Base-by-base conservation (phyloP, 2,329 filamentous ascomycete genomes). In the Arthrobotrys sinensis region DNA sequence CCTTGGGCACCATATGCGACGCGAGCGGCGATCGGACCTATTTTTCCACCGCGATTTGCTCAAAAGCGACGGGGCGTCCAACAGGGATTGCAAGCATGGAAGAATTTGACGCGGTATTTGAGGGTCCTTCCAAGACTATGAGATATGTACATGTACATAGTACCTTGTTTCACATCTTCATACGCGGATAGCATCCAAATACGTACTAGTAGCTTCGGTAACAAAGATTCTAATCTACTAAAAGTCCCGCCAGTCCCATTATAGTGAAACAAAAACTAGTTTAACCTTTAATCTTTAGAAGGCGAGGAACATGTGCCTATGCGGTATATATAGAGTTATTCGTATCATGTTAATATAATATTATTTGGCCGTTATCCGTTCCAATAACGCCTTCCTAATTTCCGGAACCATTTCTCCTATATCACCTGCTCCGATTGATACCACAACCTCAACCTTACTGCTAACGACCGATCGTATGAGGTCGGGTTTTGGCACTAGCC, bases 361-460 rank as follows among this genome's bases (percentile, higher is more conserved):
- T 28, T 28, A 8, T 38, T 12, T 12, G 3, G 6, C 6, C 36
- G 12, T 38, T 4, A n/a, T 36, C 2, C n/a, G 11, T 38, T 2
- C 32, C 16, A 60, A 11, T 10, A 60, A n/a, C 16, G 36, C 55
- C 16, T 5, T 19, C 36, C 24, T 66, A 36, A 66, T 50, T 19
- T 14, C 62, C 7, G 28, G 11, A 2, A 66, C 62, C 62, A 66
- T 50, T 19, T 66, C 62, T 7, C 45, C 62, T 36, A 66, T 66
- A 66, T 48, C 48, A 6, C 62, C 62, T 7, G 62, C 45, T 8
- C 62, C 62, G 24, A 66, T 52, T 32, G 62, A 52, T 14, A 66
- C 32, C 12, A 66, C 45, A 52, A 66, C 36, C 8, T 66, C 32
- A 38, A 45, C 28, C 2, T n/a, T 14, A 52, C 16, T 28, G 4